Conservation (phyloP, 2,329 filamentous ascomycete species). For the Penicillium occitanis region DNA sequence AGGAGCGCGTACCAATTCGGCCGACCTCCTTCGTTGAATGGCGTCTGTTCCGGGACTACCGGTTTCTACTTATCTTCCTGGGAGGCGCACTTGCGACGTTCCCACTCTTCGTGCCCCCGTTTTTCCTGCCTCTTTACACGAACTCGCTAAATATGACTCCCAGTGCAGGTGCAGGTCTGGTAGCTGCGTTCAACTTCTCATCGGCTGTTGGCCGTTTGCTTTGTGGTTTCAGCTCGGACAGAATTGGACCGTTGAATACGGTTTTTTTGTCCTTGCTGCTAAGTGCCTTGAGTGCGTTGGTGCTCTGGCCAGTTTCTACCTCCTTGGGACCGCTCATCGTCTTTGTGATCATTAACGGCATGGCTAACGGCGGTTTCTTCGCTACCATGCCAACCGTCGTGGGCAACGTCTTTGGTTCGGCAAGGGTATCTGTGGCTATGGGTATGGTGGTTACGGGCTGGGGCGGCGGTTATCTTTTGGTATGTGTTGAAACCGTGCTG, state of each 20-base stretch:
- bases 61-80: slow-evolving; percentile 56
- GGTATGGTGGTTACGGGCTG: slow-evolving; percentile 63
- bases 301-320: slow-evolving; percentile 61
- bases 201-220: slow-evolving; percentile 59
- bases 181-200: slow-evolving; percentile 62
- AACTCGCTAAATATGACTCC: slow-evolving; percentile 56
- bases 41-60: slow-evolving; percentile 54
- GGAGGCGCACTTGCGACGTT: slow-evolving; percentile 59
- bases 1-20: slow-evolving; percentile 50
- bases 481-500: slow-evolving; percentile 25
- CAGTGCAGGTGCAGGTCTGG: slow-evolving; percentile 55
- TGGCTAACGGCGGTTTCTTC: slow-evolving; percentile 64
- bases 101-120: slow-evolving; percentile 61
- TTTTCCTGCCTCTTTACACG: slow-evolving; percentile 60
- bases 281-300: slow-evolving; percentile 59
- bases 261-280: slow-evolving; percentile 54
- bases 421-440: slow-evolving; percentile 57
- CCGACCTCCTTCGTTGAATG: slow-evolving; percentile 51
- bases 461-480: slow-evolving; percentile 62
- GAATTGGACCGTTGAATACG: slow-evolving; percentile 57
- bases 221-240: slow-evolving; percentile 56
- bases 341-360: slow-evolving; percentile 62
- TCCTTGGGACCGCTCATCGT: slow-evolving; percentile 55
- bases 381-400: slow-evolving; percentile 64
- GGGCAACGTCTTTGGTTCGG: slow-evolving; percentile 58